phyloP scores from a whole-genome alignment of 106 monocot species.

The Dendrobium officinale region DNA sequence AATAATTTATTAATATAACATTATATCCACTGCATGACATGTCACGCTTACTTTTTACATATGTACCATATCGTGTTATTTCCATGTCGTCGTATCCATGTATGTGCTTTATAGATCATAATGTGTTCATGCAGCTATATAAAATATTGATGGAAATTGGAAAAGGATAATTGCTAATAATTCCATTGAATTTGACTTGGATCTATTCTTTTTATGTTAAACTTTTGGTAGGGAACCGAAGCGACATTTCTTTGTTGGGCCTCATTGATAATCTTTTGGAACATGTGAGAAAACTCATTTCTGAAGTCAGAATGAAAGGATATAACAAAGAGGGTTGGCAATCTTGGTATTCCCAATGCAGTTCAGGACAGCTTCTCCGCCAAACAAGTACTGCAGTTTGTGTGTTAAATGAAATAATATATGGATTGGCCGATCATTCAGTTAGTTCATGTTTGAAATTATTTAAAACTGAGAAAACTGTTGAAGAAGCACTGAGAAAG shows the following conservation, averaged over 20 bases:
- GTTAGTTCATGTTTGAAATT: conserved; percentile 24
- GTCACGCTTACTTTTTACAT: no score
- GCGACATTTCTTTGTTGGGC: conserved; percentile 36
- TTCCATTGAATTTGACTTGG: not conserved
- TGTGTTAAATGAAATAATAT: conserved; percentile 86
- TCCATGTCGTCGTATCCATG: no score
- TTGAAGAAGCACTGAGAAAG: conserved; percentile 8
- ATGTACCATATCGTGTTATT: no score
- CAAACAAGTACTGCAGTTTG: conserved; percentile 76
- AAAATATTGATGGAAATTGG: not conserved
- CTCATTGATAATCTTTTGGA: conserved; percentile 73
- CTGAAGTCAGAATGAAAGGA: conserved; percentile 52
- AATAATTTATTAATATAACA: no score
- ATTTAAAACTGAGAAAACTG: conserved; percentile 20
- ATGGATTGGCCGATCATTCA: conserved; percentile 60
- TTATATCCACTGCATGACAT: no score
- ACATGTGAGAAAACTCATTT: conserved; percentile 52
- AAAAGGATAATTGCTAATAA: not conserved
- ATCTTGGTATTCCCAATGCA: conserved; percentile 53
- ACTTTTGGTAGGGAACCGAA: conserved; percentile 32
- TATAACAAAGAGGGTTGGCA: conserved; percentile 60
- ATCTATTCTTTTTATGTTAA: conserved; percentile 2
- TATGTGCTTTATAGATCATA: not conserved
- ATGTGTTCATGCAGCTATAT: not conserved
- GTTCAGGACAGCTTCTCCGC: conserved; percentile 54